Base-by-base conservation (phyloP, 2,329 filamentous ascomycete genomes). In the Sclerotinia spermophila region DNA sequence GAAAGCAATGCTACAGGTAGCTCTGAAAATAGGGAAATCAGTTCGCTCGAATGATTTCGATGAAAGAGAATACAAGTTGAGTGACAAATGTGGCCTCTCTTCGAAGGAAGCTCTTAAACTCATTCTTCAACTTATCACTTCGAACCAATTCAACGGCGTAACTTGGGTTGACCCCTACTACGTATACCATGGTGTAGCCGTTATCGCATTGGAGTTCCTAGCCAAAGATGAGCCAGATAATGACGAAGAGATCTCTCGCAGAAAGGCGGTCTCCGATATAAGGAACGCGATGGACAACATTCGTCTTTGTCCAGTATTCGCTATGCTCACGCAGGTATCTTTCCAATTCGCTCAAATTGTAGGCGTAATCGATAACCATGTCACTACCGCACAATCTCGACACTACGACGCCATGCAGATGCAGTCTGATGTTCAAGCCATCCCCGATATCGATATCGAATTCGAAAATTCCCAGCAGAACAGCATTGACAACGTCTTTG, bases 341-440 rank as follows among this genome's bases (percentile, higher is more conserved):
- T 61, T 77, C 6, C 77, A 79, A 69, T 73, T 79, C 6, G 76
- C 77, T 7, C 77, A 79, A 68, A 79, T 79, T 42, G 77, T 78
- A 5, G 76, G 75, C 0, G 77, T 79, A 55, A 74, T 79, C 58
- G 77, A 79, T 55, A 70, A 40, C 42, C 8, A 67, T 24, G 8
- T 35, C 40, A 40, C n/a, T 19, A 11, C 40, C 30, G 35, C 53
- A n/a, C 35, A 58, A 33, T 24, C 51, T 67, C 51, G 59, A 60
- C 60, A 66, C 38, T 56, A 24, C 60, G 51, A 66, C 35, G 24
- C 21, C 27, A 30, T 35, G 17, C 15, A 51, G 17, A 30, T 40
- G 33, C 56, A 68, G 40, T 48, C 67, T 27, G n/a, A 53, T 15
- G 48, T 69, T 38, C 58, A 44, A 48, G 44, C n/a, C 5, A 53